Percentiles rank a stretch among this genome's conserved stretches.
Conservation (phyloP, 2,329 filamentous ascomycete species). For the Cadophora malorum region DNA sequence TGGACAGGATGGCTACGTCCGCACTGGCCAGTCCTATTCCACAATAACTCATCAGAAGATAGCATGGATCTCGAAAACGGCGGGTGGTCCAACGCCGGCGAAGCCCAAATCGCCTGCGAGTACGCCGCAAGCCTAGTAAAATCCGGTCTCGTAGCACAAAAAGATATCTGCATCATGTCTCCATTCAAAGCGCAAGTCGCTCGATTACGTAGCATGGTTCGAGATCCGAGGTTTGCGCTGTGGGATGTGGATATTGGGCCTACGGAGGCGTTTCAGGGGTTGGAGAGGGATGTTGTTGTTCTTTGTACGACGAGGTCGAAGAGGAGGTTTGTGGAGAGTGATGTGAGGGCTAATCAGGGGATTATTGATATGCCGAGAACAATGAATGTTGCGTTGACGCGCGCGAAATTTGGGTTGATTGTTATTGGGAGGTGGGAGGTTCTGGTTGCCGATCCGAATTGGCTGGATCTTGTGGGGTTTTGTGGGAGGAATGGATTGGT, state of each 20-base stretch:
- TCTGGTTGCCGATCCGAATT: conserved; percentile 28
- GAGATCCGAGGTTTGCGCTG: background rate
- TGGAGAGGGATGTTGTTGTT: conserved; percentile 33
- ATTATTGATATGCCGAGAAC: conserved; percentile 32
- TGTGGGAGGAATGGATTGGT: conserved; percentile 31
- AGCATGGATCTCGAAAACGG: conserved; percentile 30
- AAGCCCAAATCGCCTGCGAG: conserved; percentile 29
- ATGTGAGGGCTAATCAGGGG: conserved; percentile 29
- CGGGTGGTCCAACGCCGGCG: conserved; percentile 33
- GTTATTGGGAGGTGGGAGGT: conserved; percentile 31
- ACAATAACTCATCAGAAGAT: conserved; percentile 31
- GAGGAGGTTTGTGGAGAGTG: conserved; percentile 27
- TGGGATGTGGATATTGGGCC: conserved; percentile 36
- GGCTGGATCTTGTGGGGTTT: conserved; percentile 31
- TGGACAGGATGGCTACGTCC: conserved; percentile 32
- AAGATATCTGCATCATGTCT: conserved; percentile 35
- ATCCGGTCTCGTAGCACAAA: conserved; percentile 25
- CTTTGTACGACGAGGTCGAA: conserved; percentile 34
- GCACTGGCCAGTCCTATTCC: conserved; percentile 33
- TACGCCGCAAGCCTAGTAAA: conserved; percentile 29
- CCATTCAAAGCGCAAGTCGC: conserved; percentile 36
- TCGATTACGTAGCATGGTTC: conserved; percentile 26
- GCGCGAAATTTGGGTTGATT: conserved; percentile 35
- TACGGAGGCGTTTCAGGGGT: conserved; percentile 33
- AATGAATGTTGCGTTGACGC: conserved; percentile 35